Percentiles rank a stretch among this genome's conserved stretches.
These are phyloP conservation scores for Umbelopsis sp. DNA, from an alignment of 192 early-diverging fungal genomes.

Conservation along the genomic window DNA sequence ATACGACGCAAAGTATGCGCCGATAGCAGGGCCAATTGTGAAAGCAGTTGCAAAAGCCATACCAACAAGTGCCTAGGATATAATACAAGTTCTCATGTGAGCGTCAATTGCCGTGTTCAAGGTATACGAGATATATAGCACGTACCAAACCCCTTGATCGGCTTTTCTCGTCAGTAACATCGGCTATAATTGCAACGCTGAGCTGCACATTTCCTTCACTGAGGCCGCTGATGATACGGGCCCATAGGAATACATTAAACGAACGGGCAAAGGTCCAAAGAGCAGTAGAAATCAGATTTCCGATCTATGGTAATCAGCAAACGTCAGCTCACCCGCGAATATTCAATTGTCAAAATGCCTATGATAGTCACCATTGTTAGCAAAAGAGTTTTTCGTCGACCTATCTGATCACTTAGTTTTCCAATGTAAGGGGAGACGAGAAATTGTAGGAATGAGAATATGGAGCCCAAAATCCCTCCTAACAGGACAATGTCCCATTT, in stretches of 20 bases:
- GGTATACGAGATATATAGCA: background rate
- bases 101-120: background rate
- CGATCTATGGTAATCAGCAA: slow-evolving; percentile 52
- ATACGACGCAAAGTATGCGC: slow-evolving; percentile 73
- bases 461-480: slow-evolving; percentile 87
- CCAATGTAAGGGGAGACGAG: slow-evolving; percentile 86
- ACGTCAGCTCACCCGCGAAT: too few species aligned
- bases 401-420: slow-evolving; percentile 72
- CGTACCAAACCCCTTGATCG: slow-evolving; percentile 79
- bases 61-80: slow-evolving; percentile 81
- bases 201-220: slow-evolving; percentile 99
- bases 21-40: slow-evolving; percentile 90
- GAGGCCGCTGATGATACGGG: slow-evolving; percentile 88
- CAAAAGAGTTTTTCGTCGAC: slow-evolving; percentile 80
- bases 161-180: slow-evolving; percentile 78
- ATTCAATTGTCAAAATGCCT: background rate
- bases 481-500: slow-evolving; percentile 81
- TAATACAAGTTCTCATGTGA: background rate
- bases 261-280: slow-evolving; percentile 87
- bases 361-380: slow-evolving; percentile 70
- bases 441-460: slow-evolving; percentile 96
- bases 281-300: slow-evolving; percentile 85
- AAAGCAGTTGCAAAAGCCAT: slow-evolving; percentile 97
- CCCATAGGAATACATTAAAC: slow-evolving; percentile 83
- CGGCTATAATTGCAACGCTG: slow-evolving; percentile 92